Evolutionary conservation across 192 early-diverging fungal genomes (phyloP).

Genomic region (Gamsiella multidivaricata): DNA sequence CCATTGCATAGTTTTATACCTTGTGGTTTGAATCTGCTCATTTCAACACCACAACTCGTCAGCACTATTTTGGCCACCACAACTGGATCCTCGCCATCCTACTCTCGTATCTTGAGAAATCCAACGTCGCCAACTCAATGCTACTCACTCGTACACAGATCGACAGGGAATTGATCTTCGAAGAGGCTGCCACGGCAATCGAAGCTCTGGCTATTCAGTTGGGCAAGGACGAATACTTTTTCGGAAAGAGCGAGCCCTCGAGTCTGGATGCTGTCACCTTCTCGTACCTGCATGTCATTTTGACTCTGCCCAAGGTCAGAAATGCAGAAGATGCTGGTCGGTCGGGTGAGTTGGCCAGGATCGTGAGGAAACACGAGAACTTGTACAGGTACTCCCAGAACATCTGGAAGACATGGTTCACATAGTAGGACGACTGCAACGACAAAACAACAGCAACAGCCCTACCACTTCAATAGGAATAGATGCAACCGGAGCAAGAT

Average conservation of each 20-base stretch:
- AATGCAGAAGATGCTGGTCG: conserved; percentile 38
- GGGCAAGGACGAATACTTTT: conserved; percentile 40
- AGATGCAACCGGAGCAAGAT: no score
- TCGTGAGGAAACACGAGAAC: conserved; percentile 45
- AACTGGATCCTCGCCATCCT: conserved; percentile 18
- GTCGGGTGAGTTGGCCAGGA: conserved; percentile 33
- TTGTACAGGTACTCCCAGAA: conserved; percentile 44
- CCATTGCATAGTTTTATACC: conserved; percentile 32
- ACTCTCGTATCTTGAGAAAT: conserved; percentile 32
- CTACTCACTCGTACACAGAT: conserved; percentile 49
- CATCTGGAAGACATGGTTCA: conserved; percentile 47
- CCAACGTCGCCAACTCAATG: conserved; percentile 36
- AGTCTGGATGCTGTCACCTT: conserved; percentile 42
- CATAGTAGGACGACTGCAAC: no score
- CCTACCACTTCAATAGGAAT: no score
- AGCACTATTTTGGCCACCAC: conserved; percentile 50
- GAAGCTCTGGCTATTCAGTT: conserved; percentile 30
- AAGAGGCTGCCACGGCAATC: conserved; percentile 38
- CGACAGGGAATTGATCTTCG: conserved; percentile 48
- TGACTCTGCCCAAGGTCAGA: conserved; percentile 36
- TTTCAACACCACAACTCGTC: conserved; percentile 39
- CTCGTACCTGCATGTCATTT: conserved; percentile 49
- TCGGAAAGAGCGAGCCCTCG: conserved; percentile 35
- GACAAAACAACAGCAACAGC: no score
- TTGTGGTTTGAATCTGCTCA: conserved; percentile 49